Conservation (phyloP, 208 protist genomes). For the Leishmania turanica region DNA sequence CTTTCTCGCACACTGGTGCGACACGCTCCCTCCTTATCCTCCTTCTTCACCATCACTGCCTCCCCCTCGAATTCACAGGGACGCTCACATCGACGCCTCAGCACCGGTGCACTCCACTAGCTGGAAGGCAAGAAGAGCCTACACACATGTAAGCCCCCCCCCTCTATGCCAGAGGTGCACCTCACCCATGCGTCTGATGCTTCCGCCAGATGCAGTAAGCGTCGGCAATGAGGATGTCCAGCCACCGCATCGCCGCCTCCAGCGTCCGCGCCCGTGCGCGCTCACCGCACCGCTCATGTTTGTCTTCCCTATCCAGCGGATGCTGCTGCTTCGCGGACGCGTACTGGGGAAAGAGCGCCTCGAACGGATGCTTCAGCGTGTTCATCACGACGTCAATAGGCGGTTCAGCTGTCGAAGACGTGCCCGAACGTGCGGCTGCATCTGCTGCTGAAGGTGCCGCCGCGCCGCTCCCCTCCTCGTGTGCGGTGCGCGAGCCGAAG, state of each 20-base stretch:
- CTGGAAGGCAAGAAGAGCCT: neutral
- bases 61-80: neutral
- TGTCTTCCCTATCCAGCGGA: neutral
- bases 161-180: neutral
- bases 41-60: neutral
- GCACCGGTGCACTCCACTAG: neutral
- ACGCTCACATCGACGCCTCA: neutral
- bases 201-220: conserved; percentile 60
- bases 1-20: too few species aligned
- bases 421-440: neutral
- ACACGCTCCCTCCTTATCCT: neutral
- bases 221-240: conserved; percentile 60
- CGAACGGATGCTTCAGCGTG: conserved; percentile 24
- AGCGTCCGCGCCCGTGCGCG: neutral
- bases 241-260: conserved; percentile 42
- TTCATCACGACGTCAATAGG: conserved; percentile 33
- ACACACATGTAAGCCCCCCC: neutral
- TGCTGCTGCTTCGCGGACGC: conserved; percentile 3
- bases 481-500: conserved; percentile 13
- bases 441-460: neutral
- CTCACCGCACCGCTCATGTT: neutral
- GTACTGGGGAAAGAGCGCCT: conserved; percentile 28
- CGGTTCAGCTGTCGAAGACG: neutral
- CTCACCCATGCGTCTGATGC: neutral
- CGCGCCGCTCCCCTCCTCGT: neutral